Conservation (phyloP, 371 early-diverging fungal genomes). For the Mucor saturninus region DNA sequence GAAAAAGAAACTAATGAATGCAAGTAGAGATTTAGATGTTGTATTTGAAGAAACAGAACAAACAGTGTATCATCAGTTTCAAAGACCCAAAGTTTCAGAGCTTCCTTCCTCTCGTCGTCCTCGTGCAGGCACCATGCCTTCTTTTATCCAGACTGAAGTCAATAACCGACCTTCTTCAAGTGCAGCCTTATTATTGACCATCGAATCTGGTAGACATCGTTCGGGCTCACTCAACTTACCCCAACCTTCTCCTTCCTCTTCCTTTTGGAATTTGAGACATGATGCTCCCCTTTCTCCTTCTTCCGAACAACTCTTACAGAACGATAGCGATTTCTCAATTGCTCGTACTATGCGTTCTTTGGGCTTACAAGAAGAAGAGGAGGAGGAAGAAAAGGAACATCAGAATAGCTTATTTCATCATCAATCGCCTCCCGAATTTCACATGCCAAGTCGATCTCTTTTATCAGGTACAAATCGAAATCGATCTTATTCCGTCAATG, state of each 20-base stretch:
- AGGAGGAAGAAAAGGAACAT: slow-evolving; percentile 34
- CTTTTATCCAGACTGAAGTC: slow-evolving; percentile 54
- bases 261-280: slow-evolving; percentile 62
- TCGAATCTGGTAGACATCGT: slow-evolving; percentile 53
- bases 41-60: slow-evolving; percentile 48
- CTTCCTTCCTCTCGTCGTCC: slow-evolving; percentile 54
- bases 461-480: slow-evolving; percentile 56
- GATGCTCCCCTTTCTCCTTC: slow-evolving; percentile 54
- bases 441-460: slow-evolving; percentile 44
- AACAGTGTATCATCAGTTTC: slow-evolving; percentile 11
- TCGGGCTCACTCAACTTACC: slow-evolving; percentile 70
- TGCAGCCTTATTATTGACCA: slow-evolving; percentile 50
- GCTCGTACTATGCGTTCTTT: slow-evolving; percentile 77
- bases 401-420: slow-evolving; percentile 24
- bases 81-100: background rate
- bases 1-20: background rate
- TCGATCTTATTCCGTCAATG: slow-evolving; percentile 78
- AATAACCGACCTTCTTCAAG: slow-evolving; percentile 28
- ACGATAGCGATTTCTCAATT: slow-evolving; percentile 67
- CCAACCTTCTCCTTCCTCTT: slow-evolving; percentile 53
- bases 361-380: slow-evolving; percentile 73
- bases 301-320: slow-evolving; percentile 61
- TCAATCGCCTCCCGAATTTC: slow-evolving; percentile 45
- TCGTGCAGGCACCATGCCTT: slow-evolving; percentile 83
- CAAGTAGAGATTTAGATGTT: slow-evolving; percentile 41